A percentile compares a stretch with the other conserved stretches of the same genome.
Conservation (phyloP, 352 stramenopile species). For the Phytopythium montanum region DNA sequence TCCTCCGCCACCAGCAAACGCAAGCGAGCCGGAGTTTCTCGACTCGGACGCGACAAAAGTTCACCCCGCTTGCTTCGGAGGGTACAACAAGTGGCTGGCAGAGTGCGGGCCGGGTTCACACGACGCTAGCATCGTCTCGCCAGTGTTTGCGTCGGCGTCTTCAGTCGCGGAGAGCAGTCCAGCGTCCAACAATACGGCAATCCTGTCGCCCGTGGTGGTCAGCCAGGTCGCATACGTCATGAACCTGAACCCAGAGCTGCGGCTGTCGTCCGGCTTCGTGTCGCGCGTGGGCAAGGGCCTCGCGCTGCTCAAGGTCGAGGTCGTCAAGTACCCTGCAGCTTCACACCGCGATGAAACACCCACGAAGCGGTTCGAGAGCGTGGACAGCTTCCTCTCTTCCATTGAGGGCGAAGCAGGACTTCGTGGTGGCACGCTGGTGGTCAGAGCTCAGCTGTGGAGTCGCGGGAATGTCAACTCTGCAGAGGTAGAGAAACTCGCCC, state of each 20-base stretch:
- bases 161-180: background rate
- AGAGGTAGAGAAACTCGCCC: conserved; percentile 58
- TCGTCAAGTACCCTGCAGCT: conserved; percentile 25
- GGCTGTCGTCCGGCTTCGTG: conserved; percentile 70
- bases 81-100: conserved; percentile 14
- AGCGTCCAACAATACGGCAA: background rate
- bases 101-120: conserved; percentile 9
- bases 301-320: conserved; percentile 57
- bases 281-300: conserved; percentile 75
- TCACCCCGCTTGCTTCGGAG: conserved; percentile 33
- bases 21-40: background rate
- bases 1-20: background rate
- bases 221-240: conserved; percentile 65
- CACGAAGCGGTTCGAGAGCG: background rate
- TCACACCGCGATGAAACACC: background rate
- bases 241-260: conserved; percentile 82
- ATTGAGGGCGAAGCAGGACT: background rate
- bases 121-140: conserved; percentile 22
- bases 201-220: conserved; percentile 18
- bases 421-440: conserved; percentile 15
- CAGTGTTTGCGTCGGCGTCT: conserved; percentile 10
- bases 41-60: background rate
- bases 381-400: background rate
- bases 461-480: conserved; percentile 53
- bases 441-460: conserved; percentile 70